phyloP scores from a whole-genome alignment of 2,329 filamentous ascomycete genomes.

The Metarhizium brunneum region DNA sequence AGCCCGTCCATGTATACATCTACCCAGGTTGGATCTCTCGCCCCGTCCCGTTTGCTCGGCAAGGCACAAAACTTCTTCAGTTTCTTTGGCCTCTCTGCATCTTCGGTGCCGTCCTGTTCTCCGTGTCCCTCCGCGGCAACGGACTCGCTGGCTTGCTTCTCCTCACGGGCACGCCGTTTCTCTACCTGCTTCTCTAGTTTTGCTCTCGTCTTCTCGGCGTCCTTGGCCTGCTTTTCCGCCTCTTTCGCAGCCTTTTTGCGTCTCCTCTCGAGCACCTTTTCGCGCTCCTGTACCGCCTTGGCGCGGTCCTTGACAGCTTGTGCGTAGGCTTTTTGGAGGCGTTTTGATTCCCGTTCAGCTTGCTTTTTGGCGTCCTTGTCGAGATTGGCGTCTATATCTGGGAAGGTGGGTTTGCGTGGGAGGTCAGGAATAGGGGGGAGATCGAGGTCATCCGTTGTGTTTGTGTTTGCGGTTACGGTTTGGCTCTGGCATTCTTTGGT shows the following conservation, averaged over 20 bases:
- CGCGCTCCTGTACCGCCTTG: slow-evolving; percentile 52
- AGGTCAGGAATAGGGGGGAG: slow-evolving; percentile 36
- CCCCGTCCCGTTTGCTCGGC: slow-evolving; percentile 44
- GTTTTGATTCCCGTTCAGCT: slow-evolving; percentile 59
- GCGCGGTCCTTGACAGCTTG: slow-evolving; percentile 57
- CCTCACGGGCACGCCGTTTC: slow-evolving; percentile 17
- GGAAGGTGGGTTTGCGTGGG: slow-evolving; percentile 34
- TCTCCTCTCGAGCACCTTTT: slow-evolving; percentile 49
- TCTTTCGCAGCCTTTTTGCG: slow-evolving; percentile 35
- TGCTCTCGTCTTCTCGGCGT: slow-evolving; percentile 29
- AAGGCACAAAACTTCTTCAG: slow-evolving; percentile 73
- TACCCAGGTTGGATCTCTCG: slow-evolving; percentile 64
- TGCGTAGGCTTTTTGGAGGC: slow-evolving; percentile 54
- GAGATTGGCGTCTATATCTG: slow-evolving; percentile 48
- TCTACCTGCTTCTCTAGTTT: slow-evolving; percentile 17
- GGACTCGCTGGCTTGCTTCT: slow-evolving; percentile 15
- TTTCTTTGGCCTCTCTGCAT: slow-evolving; percentile 31
- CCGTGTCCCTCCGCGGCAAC: neutral
- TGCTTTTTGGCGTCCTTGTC: slow-evolving; percentile 59
- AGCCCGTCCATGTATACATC: slow-evolving; percentile 72
- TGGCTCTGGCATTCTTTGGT: neutral
- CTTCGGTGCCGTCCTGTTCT: neutral
- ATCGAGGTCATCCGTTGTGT: slow-evolving; percentile 10
- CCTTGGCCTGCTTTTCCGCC: slow-evolving; percentile 30
- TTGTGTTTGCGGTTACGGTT: neutral